These are phyloP conservation scores for Trifolium subterraneum DNA, from an alignment of 306 rosid species.

Conservation along the genomic window DNA sequence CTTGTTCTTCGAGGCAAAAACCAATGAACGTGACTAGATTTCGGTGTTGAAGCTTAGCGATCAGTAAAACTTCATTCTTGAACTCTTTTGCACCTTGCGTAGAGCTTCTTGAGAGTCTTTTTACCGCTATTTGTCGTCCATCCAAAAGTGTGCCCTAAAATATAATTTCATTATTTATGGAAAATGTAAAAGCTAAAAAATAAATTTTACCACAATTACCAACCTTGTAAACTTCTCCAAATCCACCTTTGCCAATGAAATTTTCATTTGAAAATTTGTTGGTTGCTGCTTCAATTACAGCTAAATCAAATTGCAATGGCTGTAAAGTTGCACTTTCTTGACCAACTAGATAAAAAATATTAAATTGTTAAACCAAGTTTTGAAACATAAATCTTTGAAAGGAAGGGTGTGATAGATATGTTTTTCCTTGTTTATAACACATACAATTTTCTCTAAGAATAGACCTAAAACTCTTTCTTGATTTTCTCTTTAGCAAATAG, in stretches of 20 bases:
- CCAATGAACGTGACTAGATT: slow-evolving; percentile 22
- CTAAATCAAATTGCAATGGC: slow-evolving; percentile 11
- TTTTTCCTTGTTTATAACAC: background rate
- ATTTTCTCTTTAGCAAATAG: slow-evolving; percentile 13
- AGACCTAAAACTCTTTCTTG: slow-evolving; percentile 12
- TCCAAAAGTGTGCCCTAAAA: slow-evolving; percentile 14
- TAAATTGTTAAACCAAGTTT: background rate
- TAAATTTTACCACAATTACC: background rate
- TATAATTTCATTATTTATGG: background rate
- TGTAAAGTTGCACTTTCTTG: slow-evolving; percentile 12
- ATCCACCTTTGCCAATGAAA: slow-evolving; percentile 30
- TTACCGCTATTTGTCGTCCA: slow-evolving; percentile 24
- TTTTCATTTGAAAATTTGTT: slow-evolving; percentile 25
- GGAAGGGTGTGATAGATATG: background rate
- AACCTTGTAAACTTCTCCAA: slow-evolving; percentile 32
- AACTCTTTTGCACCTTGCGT: slow-evolving; percentile 26
- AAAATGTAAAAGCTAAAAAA: background rate
- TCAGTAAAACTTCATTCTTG: slow-evolving; percentile 20
- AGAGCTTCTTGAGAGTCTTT: slow-evolving; percentile 24
- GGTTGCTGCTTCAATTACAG: slow-evolving; percentile 14
- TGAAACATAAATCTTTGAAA: background rate
- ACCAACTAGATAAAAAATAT: slow-evolving; percentile 29
- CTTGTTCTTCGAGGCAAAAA: slow-evolving; percentile 9
- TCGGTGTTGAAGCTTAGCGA: slow-evolving; percentile 30
- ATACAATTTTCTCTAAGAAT: slow-evolving; percentile 25